Evolutionary conservation across 2,329 filamentous ascomycete species (phyloP).

Genomic region (Blastomyces emzantsi): DNA sequence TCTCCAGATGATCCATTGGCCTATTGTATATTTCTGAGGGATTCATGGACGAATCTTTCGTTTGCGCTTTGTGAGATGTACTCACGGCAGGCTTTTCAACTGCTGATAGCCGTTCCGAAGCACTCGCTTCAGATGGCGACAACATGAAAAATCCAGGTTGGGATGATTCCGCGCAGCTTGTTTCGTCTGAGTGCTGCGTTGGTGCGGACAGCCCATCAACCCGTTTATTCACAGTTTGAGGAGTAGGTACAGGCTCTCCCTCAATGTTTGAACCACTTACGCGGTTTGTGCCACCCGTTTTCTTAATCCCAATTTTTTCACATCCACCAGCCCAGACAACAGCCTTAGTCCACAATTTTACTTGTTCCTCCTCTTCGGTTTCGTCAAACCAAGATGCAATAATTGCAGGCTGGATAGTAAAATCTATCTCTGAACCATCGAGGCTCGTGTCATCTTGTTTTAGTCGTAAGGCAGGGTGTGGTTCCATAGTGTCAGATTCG

Average conservation of each 20-base stretch:
- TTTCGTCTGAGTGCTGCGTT: neutral
- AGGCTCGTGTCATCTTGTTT: neutral
- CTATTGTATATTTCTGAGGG: too few species aligned
- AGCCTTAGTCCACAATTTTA: conserved; percentile 10
- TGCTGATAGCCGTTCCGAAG: too few species aligned
- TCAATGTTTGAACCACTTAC: too few species aligned
- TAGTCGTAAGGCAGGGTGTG: conserved; percentile 6
- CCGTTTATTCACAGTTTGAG: neutral
- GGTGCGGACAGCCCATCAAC: neutral
- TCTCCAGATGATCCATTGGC: too few species aligned
- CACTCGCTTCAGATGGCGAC: too few species aligned
- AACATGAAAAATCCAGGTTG: too few species aligned
- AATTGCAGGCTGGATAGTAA: conserved; percentile 13
- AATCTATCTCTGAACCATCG: conserved; percentile 8
- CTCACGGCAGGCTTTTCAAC: too few species aligned
- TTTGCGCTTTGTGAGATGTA: too few species aligned
- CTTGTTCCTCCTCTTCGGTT: too few species aligned
- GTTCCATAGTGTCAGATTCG: conserved; percentile 6
- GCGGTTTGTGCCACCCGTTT: neutral
- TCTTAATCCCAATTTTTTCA: neutral
- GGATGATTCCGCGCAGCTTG: neutral
- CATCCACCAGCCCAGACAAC: conserved; percentile 9
- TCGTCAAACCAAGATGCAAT: neutral
- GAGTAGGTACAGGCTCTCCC: neutral
- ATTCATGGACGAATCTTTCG: too few species aligned